Conservation (phyloP, 2,329 filamentous ascomycete species). For the Ascochyta pisi region DNA sequence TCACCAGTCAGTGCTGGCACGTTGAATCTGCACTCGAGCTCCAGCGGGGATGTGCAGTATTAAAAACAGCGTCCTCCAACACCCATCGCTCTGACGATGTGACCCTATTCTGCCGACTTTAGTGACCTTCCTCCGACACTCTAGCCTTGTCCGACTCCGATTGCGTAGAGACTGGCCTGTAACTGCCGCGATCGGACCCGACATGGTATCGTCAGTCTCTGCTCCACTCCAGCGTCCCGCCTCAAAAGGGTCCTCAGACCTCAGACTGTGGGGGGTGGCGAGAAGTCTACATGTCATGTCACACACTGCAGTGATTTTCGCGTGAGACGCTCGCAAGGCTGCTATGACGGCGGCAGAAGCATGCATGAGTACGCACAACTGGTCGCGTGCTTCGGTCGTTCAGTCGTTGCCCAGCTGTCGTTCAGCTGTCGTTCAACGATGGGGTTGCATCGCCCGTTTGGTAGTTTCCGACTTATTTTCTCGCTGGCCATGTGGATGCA, state of each 20-base stretch:
- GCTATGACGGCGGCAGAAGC: not conserved
- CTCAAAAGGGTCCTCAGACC: constrained; percentile 1
- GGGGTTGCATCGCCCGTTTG: constrained; percentile 1
- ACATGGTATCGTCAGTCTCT: not conserved
- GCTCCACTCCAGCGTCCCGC: constrained; percentile 10
- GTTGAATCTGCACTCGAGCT: not conserved
- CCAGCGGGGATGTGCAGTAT: not conserved
- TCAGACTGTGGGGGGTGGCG: constrained; percentile 1
- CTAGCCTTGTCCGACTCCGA: constrained; percentile 12
- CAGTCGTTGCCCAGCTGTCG: not conserved
- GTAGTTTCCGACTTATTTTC: constrained; percentile 15
- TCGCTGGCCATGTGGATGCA: constrained; percentile 12
- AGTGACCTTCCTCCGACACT: constrained; percentile 9
- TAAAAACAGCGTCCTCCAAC: not conserved
- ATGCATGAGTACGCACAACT: not conserved
- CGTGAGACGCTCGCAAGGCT: not conserved
- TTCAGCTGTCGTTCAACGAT: constrained; percentile 1
- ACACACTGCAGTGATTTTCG: not conserved
- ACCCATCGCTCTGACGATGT: not conserved
- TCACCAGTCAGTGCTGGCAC: not conserved
- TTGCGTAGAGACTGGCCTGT: not conserved
- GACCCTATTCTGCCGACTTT: not conserved
- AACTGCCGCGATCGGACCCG: constrained; percentile 17
- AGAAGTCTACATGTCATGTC: no score
- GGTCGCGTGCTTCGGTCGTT: constrained; percentile 10